Percentiles rank a stretch among this genome's conserved stretches.
Evolutionary conservation across 1,284 basidiomycete genomes (phyloP).

Genomic region (Ustanciosporium gigantosporum): DNA sequence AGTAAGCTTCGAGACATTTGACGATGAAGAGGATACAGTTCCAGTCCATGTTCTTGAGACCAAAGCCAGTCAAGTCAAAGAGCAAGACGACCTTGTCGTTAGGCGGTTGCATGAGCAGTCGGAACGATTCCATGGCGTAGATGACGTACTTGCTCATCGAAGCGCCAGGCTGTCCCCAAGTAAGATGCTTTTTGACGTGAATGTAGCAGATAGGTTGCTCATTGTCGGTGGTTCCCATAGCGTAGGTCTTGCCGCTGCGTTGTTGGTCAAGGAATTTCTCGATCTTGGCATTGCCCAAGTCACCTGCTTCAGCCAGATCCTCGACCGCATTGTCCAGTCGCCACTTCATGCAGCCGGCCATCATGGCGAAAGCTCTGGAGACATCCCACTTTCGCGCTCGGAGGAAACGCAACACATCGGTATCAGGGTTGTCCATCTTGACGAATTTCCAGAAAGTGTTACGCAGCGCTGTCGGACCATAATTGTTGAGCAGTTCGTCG

Average conservation of each 20-base stretch:
- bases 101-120: conserved; percentile 57
- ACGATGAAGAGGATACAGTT: conserved; percentile 51
- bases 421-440: conserved; percentile 55
- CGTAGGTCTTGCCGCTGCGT: conserved; percentile 59
- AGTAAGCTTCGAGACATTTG: conserved; percentile 61
- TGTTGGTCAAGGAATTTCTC: conserved; percentile 62
- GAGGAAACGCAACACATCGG: conserved; percentile 60
- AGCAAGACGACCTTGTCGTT: conserved; percentile 61
- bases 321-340: conserved; percentile 59
- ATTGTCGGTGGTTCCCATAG: conserved; percentile 57
- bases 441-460: conserved; percentile 61
- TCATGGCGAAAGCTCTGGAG: conserved; percentile 61
- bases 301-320: conserved; percentile 59
- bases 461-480: conserved; percentile 59
- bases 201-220: conserved; percentile 60
- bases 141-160: conserved; percentile 62
- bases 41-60: conserved; percentile 58
- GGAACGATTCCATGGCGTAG: conserved; percentile 60
- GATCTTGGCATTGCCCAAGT: conserved; percentile 57
- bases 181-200: conserved; percentile 53
- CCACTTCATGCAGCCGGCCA: conserved; percentile 58
- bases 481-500: conserved; percentile 57
- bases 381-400: conserved; percentile 62
- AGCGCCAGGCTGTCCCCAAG: conserved; percentile 54
- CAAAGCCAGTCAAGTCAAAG: conserved; percentile 60